Evolutionary conservation across 257 asterid genomes (phyloP).

Genomic region (Echium plantagineum): DNA sequence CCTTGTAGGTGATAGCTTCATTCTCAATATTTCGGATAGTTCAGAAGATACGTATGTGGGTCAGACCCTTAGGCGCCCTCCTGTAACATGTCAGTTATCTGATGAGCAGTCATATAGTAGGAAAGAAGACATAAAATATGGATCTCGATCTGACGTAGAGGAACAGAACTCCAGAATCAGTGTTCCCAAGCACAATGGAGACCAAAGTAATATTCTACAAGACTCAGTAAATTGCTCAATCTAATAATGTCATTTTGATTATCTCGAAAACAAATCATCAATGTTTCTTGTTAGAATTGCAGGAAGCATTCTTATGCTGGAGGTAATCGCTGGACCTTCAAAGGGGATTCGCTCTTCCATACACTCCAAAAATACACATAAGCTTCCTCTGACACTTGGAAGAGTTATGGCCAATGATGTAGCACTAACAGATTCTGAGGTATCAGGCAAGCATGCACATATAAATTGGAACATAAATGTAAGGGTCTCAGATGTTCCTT

Average conservation of each 20-base stretch:
- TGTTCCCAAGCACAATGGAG: slow-evolving; percentile 28
- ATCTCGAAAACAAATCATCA: slow-evolving; percentile 57
- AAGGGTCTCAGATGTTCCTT: slow-evolving; percentile 17
- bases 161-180: slow-evolving; percentile 13
- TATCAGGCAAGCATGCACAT: slow-evolving; percentile 94
- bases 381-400: slow-evolving; percentile 79
- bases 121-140: slow-evolving; percentile 21
- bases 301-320: slow-evolving; percentile 82
- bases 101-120: slow-evolving; percentile 18
- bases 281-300: slow-evolving; percentile 80
- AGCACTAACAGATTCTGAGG: slow-evolving; percentile 75
- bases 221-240: slow-evolving; percentile 12
- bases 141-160: slow-evolving; percentile 17
- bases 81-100: slow-evolving; percentile 14
- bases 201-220: slow-evolving; percentile 52
- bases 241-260: slow-evolving; percentile 14
- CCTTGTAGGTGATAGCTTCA: slow-evolving; percentile 69
- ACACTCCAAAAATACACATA: slow-evolving; percentile 50
- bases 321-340: slow-evolving; percentile 88
- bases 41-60: slow-evolving; percentile 38
- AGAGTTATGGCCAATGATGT: slow-evolving; percentile 79
- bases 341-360: slow-evolving; percentile 52
- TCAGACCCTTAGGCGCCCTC: slow-evolving; percentile 32
- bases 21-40: slow-evolving; percentile 70
- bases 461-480: slow-evolving; percentile 82